Percentiles rank a stretch among this genome's conserved stretches.
Evolutionary conservation across 2,329 filamentous ascomycete genomes (phyloP).

Genomic region (Pseudogymnoascus sp.): DNA sequence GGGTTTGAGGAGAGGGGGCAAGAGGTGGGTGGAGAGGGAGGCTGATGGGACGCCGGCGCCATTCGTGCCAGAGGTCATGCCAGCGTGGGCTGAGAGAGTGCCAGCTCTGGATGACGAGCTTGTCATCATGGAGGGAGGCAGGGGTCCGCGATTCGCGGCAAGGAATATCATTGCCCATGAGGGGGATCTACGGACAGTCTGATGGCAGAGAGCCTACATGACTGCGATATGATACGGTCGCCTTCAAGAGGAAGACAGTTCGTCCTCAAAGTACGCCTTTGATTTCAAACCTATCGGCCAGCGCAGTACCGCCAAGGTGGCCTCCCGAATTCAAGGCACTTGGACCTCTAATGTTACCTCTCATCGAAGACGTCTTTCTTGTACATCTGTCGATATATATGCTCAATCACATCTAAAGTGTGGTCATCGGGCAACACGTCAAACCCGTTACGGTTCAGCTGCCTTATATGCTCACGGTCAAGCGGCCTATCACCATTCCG

Average conservation of each 20-base stretch:
- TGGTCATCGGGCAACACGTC: neutral
- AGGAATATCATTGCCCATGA: neutral
- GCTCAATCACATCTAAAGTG: neutral
- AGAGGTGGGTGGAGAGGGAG: constrained; percentile 13
- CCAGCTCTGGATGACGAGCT: neutral
- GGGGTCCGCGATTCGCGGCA: neutral
- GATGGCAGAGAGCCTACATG: neutral
- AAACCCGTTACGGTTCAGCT: neutral
- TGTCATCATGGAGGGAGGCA: neutral
- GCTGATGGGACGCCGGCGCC: constrained; percentile 14
- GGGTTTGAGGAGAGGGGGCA: constrained; percentile 18
- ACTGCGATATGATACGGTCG: neutral
- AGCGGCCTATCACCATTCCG: neutral
- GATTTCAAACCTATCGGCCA: neutral
- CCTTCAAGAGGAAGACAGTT: neutral
- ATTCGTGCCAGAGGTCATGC: constrained; percentile 12
- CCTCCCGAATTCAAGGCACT: neutral
- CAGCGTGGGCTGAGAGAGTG: neutral
- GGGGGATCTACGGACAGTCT: constrained; percentile 3
- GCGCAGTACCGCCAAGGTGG: neutral
- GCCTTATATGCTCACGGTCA: neutral
- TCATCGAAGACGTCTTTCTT: neutral
- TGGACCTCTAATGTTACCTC: neutral
- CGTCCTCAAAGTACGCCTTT: neutral
- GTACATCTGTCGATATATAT: neutral